Percentiles rank a stretch among this genome's conserved stretches.
Evolutionary conservation across 495 filamentous ascomycete genomes (phyloP).

Genomic region (Hypoxylon trugodes): DNA sequence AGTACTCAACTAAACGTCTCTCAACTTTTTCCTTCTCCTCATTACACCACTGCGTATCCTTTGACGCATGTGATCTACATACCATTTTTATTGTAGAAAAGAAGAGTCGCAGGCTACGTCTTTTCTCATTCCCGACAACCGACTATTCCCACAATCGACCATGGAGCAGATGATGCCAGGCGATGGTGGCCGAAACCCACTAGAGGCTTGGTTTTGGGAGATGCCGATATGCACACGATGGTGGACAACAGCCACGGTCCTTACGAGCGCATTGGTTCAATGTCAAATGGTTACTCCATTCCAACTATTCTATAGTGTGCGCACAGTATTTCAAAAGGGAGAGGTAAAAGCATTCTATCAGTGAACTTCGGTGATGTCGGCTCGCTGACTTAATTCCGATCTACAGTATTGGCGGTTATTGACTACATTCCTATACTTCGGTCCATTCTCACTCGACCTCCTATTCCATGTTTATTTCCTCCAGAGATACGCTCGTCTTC

Average conservation of each 20-base stretch:
- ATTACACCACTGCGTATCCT: background rate
- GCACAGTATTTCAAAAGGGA: slow-evolving; percentile 85
- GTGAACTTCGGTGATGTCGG: background rate
- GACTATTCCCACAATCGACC: slow-evolving; percentile 6
- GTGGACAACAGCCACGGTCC: slow-evolving; percentile 94
- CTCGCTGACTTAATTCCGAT: slow-evolving; percentile 15
- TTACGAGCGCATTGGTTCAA: slow-evolving; percentile 90
- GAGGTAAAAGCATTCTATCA: slow-evolving; percentile 64
- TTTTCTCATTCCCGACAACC: background rate
- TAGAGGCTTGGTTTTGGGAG: slow-evolving; percentile 98
- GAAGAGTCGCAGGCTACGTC: background rate
- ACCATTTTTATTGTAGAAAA: background rate
- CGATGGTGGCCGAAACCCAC: slow-evolving; percentile 76
- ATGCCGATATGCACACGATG: slow-evolving; percentile 94
- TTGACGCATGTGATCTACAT: too few species aligned
- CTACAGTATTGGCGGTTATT: slow-evolving; percentile 91
- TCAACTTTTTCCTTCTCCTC: slow-evolving; percentile 13
- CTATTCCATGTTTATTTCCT: slow-evolving; percentile 99
- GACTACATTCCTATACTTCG: slow-evolving; percentile 97
- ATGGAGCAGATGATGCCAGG: slow-evolving; percentile 76
- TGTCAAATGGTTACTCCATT: slow-evolving; percentile 90
- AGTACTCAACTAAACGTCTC: background rate
- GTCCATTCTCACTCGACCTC: slow-evolving; percentile 90
- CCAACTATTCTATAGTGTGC: slow-evolving; percentile 96
- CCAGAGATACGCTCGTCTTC: slow-evolving; percentile 91